Conservation (phyloP, 148 eudicot genomes). For the Selenicereus undatus region DNA sequence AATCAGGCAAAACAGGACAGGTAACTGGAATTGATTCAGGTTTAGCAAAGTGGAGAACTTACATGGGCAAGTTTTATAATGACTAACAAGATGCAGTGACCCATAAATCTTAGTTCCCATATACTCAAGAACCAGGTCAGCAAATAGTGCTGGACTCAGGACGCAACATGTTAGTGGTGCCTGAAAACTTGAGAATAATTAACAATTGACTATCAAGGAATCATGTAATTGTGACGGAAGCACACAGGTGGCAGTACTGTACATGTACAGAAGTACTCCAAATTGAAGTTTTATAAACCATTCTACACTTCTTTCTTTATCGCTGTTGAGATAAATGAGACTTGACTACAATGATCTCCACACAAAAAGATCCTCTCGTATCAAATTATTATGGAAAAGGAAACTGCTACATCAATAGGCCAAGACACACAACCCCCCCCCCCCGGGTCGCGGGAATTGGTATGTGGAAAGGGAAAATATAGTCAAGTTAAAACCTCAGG, state of each 20-base stretch:
- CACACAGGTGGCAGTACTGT: neutral
- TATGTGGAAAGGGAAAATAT: neutral
- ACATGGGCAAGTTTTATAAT: neutral
- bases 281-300: neutral
- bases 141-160: neutral
- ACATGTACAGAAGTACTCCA: neutral
- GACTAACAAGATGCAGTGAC: neutral
- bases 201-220: neutral
- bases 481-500: neutral
- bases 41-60: neutral
- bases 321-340: no score
- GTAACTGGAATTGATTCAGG: neutral
- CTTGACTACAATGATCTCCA: neutral
- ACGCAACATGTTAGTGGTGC: neutral
- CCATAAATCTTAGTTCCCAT: neutral
- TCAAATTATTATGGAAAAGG: neutral
- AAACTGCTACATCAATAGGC: neutral
- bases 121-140: neutral
- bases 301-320: neutral
- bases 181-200: neutral
- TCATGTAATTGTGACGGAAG: neutral
- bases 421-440: neutral
- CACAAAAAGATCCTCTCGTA: neutral
- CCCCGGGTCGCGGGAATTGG: neutral
- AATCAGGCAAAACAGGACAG: neutral